Base-by-base conservation (phyloP, 116 monocot species). In the Trichopus zeylanicus region DNA sequence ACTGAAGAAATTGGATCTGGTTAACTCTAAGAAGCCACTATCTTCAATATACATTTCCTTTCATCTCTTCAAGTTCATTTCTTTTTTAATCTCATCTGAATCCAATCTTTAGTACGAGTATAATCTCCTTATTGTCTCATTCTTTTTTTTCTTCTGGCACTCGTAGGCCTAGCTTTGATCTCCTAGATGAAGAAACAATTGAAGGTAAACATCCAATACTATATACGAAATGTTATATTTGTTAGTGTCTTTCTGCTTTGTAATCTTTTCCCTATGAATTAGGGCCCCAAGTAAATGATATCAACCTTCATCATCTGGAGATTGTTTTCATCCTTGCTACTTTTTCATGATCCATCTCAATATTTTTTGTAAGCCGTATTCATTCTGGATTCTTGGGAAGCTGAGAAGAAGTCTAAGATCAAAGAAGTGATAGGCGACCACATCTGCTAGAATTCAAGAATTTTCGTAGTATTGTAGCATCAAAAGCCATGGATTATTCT, bases 361-460 rank as follows among this genome's bases (percentile, higher is more conserved):
- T n/a, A n/a, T n/a, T n/a, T n/a, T n/a, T n/a, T n/a, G n/a, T n/a
- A n/a, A n/a, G n/a, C n/a, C n/a, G n/a, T n/a, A n/a, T n/a, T n/a
- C n/a, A n/a, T n/a, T n/a, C n/a, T n/a, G n/a, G n/a, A n/a, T n/a
- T n/a, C n/a, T n/a, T n/a, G 6, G 64, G 75, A 73, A 66, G 5
- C 57, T 48, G 80, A n/a, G n/a, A n/a, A 48, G 26, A 65, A 78
- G 71, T 48, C 46, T 11, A 66, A 69, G 24, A 75, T 53, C 1
- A 67, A 75, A 31, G 72, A 76, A 53, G 66, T 61, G 1, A 80
- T 88, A 55, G 91, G 91, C 51, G 73, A 88, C 51, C 98, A 98
- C 73, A 98, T 98, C 25, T 81, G 85, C 8, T 71, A 80, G 53
- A 98, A 98, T 70, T 90, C 98, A 86, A 72, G 57, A 69, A 48